phyloP scores from a whole-genome alignment of 805 yeast genomes.

The Priceomyces haplophilus region DNA sequence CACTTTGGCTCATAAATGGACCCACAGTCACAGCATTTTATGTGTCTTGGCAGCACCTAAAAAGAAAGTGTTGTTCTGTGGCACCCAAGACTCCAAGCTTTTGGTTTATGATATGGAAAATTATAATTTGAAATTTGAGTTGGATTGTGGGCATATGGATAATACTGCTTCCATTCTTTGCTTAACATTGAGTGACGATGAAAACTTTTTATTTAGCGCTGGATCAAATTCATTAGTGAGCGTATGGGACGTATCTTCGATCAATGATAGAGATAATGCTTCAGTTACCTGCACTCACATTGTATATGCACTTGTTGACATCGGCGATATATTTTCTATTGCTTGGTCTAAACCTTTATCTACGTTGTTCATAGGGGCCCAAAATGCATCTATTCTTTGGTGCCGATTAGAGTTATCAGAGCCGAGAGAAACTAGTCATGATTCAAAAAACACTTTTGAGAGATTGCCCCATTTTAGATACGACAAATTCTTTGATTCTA shows the following conservation, averaged over 20 bases:
- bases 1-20: conserved; percentile 69
- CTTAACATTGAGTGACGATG: conserved; percentile 52
- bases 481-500: conserved; percentile 85
- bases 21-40: conserved; percentile 65
- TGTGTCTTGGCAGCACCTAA: conserved; percentile 64
- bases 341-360: conserved; percentile 60
- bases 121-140: conserved; percentile 51
- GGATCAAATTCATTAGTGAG: conserved; percentile 88
- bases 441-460: conserved; percentile 11
- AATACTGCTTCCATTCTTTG: conserved; percentile 76
- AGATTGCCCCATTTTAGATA: conserved; percentile 59
- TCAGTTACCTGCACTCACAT: conserved; percentile 51
- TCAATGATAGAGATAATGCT: conserved; percentile 9
- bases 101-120: conserved; percentile 65
- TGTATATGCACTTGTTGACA: conserved; percentile 78
- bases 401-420: conserved; percentile 35
- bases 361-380: conserved; percentile 81
- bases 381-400: conserved; percentile 85
- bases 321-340: conserved; percentile 89
- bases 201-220: conserved; percentile 69
- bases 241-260: conserved; percentile 65
- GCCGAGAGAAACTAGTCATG: background rate
- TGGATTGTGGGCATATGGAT: conserved; percentile 44
- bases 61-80: conserved; percentile 68
- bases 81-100: conserved; percentile 83